Evolutionary conservation across 2,329 filamentous ascomycete genomes (phyloP).

Genomic region (Massarina eburnea): DNA sequence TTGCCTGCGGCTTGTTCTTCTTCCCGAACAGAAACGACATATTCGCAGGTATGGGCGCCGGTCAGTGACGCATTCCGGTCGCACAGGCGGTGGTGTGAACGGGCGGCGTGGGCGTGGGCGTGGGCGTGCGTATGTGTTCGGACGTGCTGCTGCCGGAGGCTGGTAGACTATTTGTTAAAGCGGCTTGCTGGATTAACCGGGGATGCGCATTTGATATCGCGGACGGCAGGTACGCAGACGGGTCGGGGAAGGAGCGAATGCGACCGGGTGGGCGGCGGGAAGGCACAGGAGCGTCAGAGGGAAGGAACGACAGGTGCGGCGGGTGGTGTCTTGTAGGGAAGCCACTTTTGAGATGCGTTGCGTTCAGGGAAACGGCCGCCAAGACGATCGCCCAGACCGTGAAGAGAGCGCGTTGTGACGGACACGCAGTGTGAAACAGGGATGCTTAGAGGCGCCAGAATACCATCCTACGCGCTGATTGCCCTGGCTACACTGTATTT

Average conservation of each 20-base stretch:
- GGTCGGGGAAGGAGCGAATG: background rate
- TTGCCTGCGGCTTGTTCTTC: constrained; percentile 43
- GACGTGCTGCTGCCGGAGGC: background rate
- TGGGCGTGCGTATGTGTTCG: background rate
- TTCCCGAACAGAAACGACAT: constrained; percentile 60
- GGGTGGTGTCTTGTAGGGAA: background rate
- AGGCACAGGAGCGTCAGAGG: no score
- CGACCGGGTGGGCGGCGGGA: no score
- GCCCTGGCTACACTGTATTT: no score
- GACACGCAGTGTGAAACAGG: background rate
- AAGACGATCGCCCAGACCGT: background rate
- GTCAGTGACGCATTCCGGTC: constrained; percentile 34
- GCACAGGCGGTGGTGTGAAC: constrained; percentile 9
- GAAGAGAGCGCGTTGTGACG: background rate
- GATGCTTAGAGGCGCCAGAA: background rate
- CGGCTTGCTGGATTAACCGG: background rate
- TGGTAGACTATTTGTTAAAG: background rate
- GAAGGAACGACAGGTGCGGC: no score
- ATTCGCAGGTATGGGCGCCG: constrained; percentile 26
- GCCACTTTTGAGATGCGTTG: background rate
- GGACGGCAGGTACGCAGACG: background rate
- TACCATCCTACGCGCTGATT: no score
- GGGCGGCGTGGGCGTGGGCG: constrained; percentile 5
- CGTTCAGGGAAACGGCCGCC: background rate
- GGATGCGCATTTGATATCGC: background rate